Conservation (phyloP, 495 filamentous ascomycete species). For the Annulohypoxylon nitens region DNA sequence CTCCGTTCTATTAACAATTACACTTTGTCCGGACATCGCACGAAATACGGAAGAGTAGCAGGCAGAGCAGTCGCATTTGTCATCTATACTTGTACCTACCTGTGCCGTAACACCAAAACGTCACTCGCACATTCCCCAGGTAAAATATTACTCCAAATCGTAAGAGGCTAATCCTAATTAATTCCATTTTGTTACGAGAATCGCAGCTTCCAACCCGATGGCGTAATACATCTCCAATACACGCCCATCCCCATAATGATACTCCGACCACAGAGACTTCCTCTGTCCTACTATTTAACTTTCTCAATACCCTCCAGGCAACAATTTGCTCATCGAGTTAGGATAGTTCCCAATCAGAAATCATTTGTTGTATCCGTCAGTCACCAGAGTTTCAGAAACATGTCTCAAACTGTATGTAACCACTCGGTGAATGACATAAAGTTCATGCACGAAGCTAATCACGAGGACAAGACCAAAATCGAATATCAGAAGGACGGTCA, state of each 20-base stretch:
- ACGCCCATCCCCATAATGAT: slow-evolving; percentile 10
- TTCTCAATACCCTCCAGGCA: background rate
- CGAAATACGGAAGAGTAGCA: background rate
- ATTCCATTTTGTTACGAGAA: slow-evolving; percentile 10
- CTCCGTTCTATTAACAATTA: slow-evolving; percentile 2
- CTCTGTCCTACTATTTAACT: slow-evolving; percentile 19
- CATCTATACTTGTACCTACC: background rate
- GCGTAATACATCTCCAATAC: slow-evolving; percentile 20
- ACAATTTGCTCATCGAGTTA: slow-evolving; percentile 3
- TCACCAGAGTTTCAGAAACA: slow-evolving; percentile 20
- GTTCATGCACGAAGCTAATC: slow-evolving; percentile 20
- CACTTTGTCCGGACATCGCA: background rate
- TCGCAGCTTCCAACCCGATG: slow-evolving; percentile 17
- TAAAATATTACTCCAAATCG: slow-evolving; percentile 26
- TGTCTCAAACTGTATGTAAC: slow-evolving; percentile 37
- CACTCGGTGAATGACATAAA: background rate
- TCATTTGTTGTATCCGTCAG: slow-evolving; percentile 3
- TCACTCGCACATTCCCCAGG: slow-evolving; percentile 5
- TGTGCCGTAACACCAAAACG: slow-evolving; percentile 1
- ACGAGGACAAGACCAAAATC: slow-evolving; percentile 28
- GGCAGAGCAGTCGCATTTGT: background rate
- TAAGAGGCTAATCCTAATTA: slow-evolving; percentile 19
- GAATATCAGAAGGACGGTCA: slow-evolving; percentile 61
- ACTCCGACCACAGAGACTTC: slow-evolving; percentile 17
- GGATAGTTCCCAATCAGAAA: background rate